Evolutionary conservation across 495 filamentous ascomycete genomes (phyloP).

Genomic region (Opeltia flavorubescens): DNA sequence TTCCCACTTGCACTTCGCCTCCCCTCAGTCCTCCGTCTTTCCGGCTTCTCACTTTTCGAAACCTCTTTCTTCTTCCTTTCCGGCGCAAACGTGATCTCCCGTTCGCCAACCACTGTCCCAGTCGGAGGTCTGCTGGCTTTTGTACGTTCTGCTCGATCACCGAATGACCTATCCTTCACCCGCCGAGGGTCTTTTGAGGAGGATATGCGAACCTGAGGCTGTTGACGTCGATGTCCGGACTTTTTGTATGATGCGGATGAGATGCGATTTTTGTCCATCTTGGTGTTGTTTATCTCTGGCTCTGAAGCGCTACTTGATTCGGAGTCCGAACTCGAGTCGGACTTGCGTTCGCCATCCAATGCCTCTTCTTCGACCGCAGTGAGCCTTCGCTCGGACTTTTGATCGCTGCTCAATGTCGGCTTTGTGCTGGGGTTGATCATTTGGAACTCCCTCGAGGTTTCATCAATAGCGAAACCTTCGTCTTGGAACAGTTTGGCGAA

Average conservation of each 20-base stretch:
- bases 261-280: slow-evolving; percentile 39
- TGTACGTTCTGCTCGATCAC: slow-evolving; percentile 45
- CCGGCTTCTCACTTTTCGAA: slow-evolving; percentile 12
- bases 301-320: slow-evolving; percentile 25
- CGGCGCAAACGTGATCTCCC: slow-evolving; percentile 73
- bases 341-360: slow-evolving; percentile 32
- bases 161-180: slow-evolving; percentile 49
- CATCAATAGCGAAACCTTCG: slow-evolving; percentile 83
- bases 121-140: slow-evolving; percentile 28
- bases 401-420: slow-evolving; percentile 16
- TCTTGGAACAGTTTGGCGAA: slow-evolving; percentile 86
- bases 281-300: slow-evolving; percentile 30
- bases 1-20: slow-evolving; percentile 39
- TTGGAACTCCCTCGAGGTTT: slow-evolving; percentile 74
- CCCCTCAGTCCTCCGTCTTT: slow-evolving; percentile 26
- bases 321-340: slow-evolving; percentile 17
- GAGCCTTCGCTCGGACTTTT: slow-evolving; percentile 35
- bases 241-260: slow-evolving; percentile 49
- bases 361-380: slow-evolving; percentile 58
- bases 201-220: slow-evolving; percentile 43
- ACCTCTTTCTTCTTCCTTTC: slow-evolving; percentile 36
- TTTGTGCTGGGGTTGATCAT: slow-evolving; percentile 72
- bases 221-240: slow-evolving; percentile 40
- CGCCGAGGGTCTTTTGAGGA: slow-evolving; percentile 32
- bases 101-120: slow-evolving; percentile 61